Base-by-base conservation (phyloP, 2,329 filamentous ascomycete species). In the Fusarium sp. region DNA sequence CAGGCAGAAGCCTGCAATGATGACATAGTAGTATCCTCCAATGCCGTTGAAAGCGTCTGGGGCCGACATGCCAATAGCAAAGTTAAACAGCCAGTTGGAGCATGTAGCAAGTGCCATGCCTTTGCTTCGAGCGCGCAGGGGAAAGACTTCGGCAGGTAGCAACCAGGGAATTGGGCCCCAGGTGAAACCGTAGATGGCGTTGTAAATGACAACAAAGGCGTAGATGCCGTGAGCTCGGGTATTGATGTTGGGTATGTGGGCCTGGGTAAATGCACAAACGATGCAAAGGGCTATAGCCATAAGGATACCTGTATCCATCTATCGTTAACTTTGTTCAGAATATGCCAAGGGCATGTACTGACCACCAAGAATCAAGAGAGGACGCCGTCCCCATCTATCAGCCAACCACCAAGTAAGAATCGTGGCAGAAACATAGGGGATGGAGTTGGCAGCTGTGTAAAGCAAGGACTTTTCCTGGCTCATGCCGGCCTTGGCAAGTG, bases 1-100 rank as follows among this genome's bases (percentile, higher is more conserved):
- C 10, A 83, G 75, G 72, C 82, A 83, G 59, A 83, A 83, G 3
- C 80, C 79, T 8, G 80, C 82, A 56, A 84, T 83, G 32, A 83
- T 72, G 3, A 83, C 62, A 61, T 83, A 83, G 62, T 81, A 83
- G 69, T 83, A 83, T 6, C 81, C 81, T n/a, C 78, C 75, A 20
- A 84, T 83, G 0, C 81, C 79, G 6, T 78, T 75, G 60, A 84
- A 83, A 15, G 82, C 81, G 54, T 82, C 80, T 0, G 82, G 81
- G 1, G 82, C 81, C 8, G 81, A 80, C 81, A 83, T 83, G 37
- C 78, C 64, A 35, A 70, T 62, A 2, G 40, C 41, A 48, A 70
- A 70, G 57, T 81, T 80, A 68, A 79, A 78, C 13, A 78, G 70
- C 81, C 81, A 83, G 53, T 82, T 83, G 12, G 32, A 50, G 32